Percentiles rank a stretch among this genome's conserved stretches.
Evolutionary conservation across 2,329 filamentous ascomycete genomes (phyloP).

Genomic region (Cladophialophora psammophila): DNA sequence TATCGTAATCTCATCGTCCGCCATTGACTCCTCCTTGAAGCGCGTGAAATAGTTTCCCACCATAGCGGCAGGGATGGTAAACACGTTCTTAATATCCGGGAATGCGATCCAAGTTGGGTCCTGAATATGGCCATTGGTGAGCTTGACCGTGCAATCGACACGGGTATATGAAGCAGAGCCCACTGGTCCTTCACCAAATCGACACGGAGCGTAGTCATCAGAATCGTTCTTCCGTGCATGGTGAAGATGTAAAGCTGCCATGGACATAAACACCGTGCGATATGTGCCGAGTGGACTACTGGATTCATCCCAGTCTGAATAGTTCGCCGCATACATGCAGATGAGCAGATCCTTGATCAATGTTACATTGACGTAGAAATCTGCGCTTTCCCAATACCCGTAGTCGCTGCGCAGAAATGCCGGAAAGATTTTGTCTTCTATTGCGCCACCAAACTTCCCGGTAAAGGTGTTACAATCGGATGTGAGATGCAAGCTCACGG

Average conservation of each 20-base stretch:
- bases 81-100: slow-evolving; percentile 12
- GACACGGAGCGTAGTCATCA: slow-evolving; percentile 7
- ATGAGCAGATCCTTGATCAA: slow-evolving; percentile 24
- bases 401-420: slow-evolving; percentile 8
- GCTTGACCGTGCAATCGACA: slow-evolving; percentile 20
- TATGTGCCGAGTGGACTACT: background rate
- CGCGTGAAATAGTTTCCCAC: slow-evolving; percentile 14
- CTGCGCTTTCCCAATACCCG: slow-evolving; percentile 1
- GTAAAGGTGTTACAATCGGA: slow-evolving; percentile 20
- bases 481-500: slow-evolving; percentile 11
- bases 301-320: slow-evolving; percentile 10
- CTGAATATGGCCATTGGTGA: background rate
- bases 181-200: slow-evolving; percentile 15
- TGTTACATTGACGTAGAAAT: slow-evolving; percentile 9
- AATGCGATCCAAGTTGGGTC: slow-evolving; percentile 14
- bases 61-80: slow-evolving; percentile 1
- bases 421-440: slow-evolving; percentile 6
- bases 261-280: slow-evolving; percentile 12
- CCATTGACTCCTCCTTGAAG: slow-evolving; percentile 20
- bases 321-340: slow-evolving; percentile 22
- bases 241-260: slow-evolving; percentile 20
- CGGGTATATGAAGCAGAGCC: slow-evolving; percentile 23
- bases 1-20: background rate
- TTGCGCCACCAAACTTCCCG: slow-evolving; percentile 15
- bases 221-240: slow-evolving; percentile 16